phyloP scores from a whole-genome alignment of 257 asterid genomes.

The Plantago major region DNA sequence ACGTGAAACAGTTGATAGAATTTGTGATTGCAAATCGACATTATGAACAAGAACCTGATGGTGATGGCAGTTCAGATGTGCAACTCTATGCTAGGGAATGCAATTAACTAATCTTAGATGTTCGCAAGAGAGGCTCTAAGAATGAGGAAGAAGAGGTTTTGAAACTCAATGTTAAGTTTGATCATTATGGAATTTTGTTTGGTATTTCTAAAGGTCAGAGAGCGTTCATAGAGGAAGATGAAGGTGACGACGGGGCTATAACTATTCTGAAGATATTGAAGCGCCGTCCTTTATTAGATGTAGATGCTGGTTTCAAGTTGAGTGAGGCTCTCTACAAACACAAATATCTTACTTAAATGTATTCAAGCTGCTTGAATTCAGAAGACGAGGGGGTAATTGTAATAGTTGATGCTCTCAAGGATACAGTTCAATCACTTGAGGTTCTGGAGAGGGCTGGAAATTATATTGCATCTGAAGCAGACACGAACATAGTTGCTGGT shows the following conservation, averaged over 20 bases:
- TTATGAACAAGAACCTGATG: constrained; percentile 79
- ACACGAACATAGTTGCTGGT: constrained; percentile 56
- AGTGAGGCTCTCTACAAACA: constrained; percentile 54
- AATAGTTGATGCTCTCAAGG: constrained; percentile 59
- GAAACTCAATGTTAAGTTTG: constrained; percentile 31
- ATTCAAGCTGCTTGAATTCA: constrained; percentile 76
- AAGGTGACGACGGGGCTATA: constrained; percentile 88
- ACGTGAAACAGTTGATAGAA: constrained; percentile 71
- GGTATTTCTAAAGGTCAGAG: constrained; percentile 86
- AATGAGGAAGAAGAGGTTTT: constrained; percentile 31
- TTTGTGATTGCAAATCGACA: constrained; percentile 58
- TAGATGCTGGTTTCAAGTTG: constrained; percentile 67
- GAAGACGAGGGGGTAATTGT: constrained; percentile 83
- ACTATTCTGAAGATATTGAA: constrained; percentile 68
- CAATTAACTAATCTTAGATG: constrained; percentile 73
- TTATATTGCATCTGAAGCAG: constrained; percentile 73
- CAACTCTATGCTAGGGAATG: constrained; percentile 92
- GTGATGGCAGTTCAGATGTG: constrained; percentile 94
- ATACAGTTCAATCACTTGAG: constrained; percentile 54
- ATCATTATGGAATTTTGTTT: constrained; percentile 35
- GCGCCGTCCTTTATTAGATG: constrained; percentile 63
- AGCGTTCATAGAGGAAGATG: constrained; percentile 78
- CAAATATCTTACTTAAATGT: constrained; percentile 53
- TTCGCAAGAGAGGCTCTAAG: constrained; percentile 50
- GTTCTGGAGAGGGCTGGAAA: constrained; percentile 93